These are phyloP conservation scores for Colletotrichum lupini DNA, from an alignment of 2,329 filamentous ascomycete genomes.

Conservation along the genomic window DNA sequence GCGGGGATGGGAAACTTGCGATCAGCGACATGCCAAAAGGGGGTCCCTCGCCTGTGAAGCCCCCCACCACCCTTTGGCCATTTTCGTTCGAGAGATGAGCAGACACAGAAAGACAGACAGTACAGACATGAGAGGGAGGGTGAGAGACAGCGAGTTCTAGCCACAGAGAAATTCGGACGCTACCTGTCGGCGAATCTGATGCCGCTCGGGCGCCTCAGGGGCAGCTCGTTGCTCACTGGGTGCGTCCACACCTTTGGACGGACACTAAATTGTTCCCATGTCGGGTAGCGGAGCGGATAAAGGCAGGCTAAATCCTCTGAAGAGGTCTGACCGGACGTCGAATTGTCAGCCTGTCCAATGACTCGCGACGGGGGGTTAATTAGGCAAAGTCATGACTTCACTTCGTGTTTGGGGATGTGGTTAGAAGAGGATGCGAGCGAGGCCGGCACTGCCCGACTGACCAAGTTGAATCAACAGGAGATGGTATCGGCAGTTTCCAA, in stretches of 20 bases:
- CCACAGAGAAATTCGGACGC: neutral
- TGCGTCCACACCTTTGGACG: neutral
- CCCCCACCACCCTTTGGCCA: neutral
- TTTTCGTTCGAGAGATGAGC: neutral
- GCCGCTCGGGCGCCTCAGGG: neutral
- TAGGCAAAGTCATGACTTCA: neutral
- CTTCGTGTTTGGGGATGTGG: neutral
- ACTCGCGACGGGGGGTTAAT: conserved; percentile 3
- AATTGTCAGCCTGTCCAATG: neutral
- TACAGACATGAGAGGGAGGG: neutral
- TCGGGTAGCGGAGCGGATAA: neutral
- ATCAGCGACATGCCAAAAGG: conserved; percentile 11
- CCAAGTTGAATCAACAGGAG: neutral
- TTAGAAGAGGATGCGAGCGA: too few species aligned
- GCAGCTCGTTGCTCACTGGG: conserved; percentile 1
- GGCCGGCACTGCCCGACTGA: too few species aligned
- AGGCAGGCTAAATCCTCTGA: neutral
- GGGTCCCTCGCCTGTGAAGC: neutral
- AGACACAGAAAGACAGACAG: neutral
- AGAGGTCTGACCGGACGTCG: conserved; percentile 6
- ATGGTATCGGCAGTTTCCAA: neutral
- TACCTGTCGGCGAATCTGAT: neutral
- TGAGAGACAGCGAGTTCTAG: neutral
- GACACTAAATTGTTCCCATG: neutral
- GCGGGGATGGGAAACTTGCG: neutral